A percentile compares a stretch with the other conserved stretches of the same genome.
These are phyloP conservation scores for Ramaria sp. DNA, from an alignment of 768 basidiomycete genomes.

Conservation along the genomic window DNA sequence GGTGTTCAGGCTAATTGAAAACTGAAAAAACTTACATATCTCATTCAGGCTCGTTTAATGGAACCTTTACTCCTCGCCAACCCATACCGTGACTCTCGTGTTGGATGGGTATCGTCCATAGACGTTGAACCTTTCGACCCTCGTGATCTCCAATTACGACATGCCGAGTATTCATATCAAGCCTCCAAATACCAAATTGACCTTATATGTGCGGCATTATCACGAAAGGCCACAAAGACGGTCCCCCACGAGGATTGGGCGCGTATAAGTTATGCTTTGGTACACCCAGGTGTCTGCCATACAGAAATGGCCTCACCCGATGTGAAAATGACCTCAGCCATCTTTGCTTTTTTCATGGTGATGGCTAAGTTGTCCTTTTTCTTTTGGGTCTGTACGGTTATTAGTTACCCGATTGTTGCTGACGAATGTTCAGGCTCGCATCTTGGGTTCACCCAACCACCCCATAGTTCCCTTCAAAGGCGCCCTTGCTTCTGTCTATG, in stretches of 20 bases:
- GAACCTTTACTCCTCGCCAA: conserved; percentile 33
- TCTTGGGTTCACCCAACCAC: conserved; percentile 57
- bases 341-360: conserved; percentile 4
- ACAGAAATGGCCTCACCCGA: conserved; percentile 49
- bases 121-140: conserved; percentile 47
- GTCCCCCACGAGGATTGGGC: conserved; percentile 12
- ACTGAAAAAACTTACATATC: not conserved
- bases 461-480: conserved; percentile 51
- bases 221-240: conserved; percentile 27
- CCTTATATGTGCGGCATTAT: conserved; percentile 46
- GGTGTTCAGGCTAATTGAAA: conserved; percentile 17
- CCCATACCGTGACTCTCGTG: conserved; percentile 36
- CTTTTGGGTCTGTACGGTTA: conserved; percentile 43
- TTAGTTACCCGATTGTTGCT: not conserved
- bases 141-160: conserved; percentile 62
- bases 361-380: conserved; percentile 41
- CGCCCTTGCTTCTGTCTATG: conserved; percentile 54
- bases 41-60: conserved; percentile 48
- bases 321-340: conserved; percentile 32
- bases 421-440: conserved; percentile 41
- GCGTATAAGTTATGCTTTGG: conserved; percentile 44
- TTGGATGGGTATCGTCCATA: conserved; percentile 73
- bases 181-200: conserved; percentile 70
- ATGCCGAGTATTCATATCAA: conserved; percentile 55
- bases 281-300: conserved; percentile 59